Conservation (phyloP, 192 early-diverging fungal genomes). For the Entrophospora sp. region DNA sequence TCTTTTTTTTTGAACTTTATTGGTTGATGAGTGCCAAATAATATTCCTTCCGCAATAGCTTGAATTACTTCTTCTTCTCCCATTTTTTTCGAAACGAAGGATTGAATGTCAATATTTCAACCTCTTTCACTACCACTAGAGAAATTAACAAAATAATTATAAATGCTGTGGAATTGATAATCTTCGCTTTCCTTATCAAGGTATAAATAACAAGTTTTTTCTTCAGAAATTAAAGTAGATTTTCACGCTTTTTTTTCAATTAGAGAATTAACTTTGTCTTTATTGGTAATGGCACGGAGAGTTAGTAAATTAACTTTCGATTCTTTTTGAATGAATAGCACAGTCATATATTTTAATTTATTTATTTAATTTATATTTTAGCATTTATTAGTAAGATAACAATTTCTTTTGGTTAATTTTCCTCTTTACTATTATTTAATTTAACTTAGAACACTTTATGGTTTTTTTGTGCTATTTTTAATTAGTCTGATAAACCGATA, state of each 20-base stretch:
- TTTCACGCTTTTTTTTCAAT: slow-evolving; percentile 5
- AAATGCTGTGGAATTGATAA: neutral
- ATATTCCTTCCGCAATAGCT: neutral
- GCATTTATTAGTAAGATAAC: neutral
- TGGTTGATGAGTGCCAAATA: neutral
- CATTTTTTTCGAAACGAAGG: neutral
- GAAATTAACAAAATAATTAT: neutral
- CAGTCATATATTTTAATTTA: too few relatives aligned
- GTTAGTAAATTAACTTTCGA: too few relatives aligned
- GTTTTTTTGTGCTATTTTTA: too few relatives aligned
- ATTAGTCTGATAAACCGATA: too few relatives aligned
- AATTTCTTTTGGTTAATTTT: neutral
- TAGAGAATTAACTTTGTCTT: neutral
- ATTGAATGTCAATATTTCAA: slow-evolving; percentile 7
- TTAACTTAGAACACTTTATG: too few relatives aligned
- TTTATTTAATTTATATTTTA: neutral
- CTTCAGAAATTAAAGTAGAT: neutral
- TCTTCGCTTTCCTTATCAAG: neutral
- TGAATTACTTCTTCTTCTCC: neutral
- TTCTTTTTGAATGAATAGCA: too few relatives aligned
- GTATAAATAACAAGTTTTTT: neutral
- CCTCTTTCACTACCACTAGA: neutral
- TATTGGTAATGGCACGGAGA: neutral
- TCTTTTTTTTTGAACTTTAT: neutral
- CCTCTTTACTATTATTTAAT: too few relatives aligned